Evolutionary conservation across 805 yeast genomes (phyloP), one percentile per base, ranked within the genome.

Genomic region (Saccharomycopsis sp.): DNA sequence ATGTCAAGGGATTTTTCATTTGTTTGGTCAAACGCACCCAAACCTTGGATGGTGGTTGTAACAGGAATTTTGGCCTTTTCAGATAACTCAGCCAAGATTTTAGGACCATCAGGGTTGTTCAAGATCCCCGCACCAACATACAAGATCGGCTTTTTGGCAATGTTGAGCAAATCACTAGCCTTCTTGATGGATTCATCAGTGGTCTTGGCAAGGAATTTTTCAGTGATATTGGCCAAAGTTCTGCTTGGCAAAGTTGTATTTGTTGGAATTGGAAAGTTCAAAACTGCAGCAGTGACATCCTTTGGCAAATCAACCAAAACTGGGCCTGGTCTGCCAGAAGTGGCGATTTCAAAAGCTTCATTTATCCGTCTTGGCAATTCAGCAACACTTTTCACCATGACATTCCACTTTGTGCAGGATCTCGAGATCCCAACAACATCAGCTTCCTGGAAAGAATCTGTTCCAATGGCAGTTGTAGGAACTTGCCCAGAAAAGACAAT

Each of bases 401-500:
- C 96, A 58, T 94, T 92, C 98, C 98, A 92, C 63, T 92, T 92
- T 47, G 98, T 87, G 70, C 98, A 92, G 5, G 95, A 79, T 59
- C 98, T 76, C 4, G 97, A 85, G 56, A 92, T 92, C 54, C 97
- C 98, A 35, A 92, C 76, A 40, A 89, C 94, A 58, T 92, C 98
- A 38, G 98, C 98, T 68, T 92, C 98, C 69, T 92, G 98, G 80
- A 92, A 92, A 20, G 97, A 94, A 61, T 92, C 98, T 10, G 97
- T 89, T 56, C 98, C 98, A 53, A 92, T 92, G 33, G 95, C 88
- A 41, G 80, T 65, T 26, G 98, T 92, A 43, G 95, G 84, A 27
- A 92, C 98, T 72, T 92, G 98, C 45, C 98, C 98, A 3, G 96
- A 75, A 65, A 92, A 92, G 15, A 89, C 97, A 51, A 92, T 88